Conservation (phyloP, 1,139 yeast genomes). For the Geotrichum australiense region DNA sequence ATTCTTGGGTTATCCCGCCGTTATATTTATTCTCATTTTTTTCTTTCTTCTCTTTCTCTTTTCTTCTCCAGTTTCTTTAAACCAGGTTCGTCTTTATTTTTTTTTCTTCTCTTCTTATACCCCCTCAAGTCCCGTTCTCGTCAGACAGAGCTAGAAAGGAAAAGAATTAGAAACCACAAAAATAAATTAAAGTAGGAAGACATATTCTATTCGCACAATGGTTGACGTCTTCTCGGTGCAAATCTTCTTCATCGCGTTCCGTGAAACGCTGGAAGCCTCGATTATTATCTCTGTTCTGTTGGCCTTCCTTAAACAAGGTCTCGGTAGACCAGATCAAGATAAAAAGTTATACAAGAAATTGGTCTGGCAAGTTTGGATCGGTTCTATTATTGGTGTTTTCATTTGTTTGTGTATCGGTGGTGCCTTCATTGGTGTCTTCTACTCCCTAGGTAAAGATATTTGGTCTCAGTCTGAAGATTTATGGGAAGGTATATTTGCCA, state of each 20-base stretch:
- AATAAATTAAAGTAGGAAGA: too few relatives aligned
- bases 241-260: conserved; percentile 74
- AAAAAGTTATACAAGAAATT: conserved; percentile 51
- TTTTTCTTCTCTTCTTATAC: too few relatives aligned
- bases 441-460: conserved; percentile 67
- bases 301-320: conserved; percentile 83
- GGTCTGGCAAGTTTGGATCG: conserved; percentile 70
- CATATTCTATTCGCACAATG: too few relatives aligned
- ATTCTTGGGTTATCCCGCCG: too few relatives aligned
- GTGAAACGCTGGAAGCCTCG: conserved; percentile 88
- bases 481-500: conserved; percentile 86
- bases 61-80: too few relatives aligned
- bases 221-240: conserved; percentile 38
- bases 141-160: too few relatives aligned
- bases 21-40: too few relatives aligned
- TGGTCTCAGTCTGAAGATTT: conserved; percentile 86
- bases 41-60: too few relatives aligned
- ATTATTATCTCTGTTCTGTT: conserved; percentile 82
- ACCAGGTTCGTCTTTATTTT: too few relatives aligned
- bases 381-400: conserved; percentile 63
- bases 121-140: too few relatives aligned
- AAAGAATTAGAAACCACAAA: too few relatives aligned
- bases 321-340: conserved; percentile 49
- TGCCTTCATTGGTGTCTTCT: conserved; percentile 79
- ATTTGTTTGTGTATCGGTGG: conserved; percentile 75